Evolutionary conservation across 176 grass and related monocot genomes (phyloP), one percentile per base, ranked within the genome.

Genomic region (Zea luxurians): DNA sequence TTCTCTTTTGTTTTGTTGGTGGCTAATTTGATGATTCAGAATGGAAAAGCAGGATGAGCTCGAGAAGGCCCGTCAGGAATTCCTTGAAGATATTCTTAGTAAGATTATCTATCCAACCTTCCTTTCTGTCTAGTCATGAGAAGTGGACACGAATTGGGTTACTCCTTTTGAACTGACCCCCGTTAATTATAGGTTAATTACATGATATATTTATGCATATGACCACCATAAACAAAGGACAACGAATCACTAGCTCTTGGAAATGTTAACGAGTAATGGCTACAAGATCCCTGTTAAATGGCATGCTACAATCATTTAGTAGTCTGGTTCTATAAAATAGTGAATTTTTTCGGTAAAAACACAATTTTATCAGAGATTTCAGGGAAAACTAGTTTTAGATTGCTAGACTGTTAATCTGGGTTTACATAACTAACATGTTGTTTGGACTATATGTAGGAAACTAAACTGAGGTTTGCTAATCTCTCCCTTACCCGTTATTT

Each of bases 1-100:
- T 67, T 27, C 0, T 27, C 27, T 27, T 27, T 27, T 27, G 27
- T 27, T 27, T 27, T 27, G 27, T 10, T 40, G 75, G 15, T 64
- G 78, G 41, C 50, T 63, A n/a, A 49, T 68, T 74, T 75, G 61
- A 49, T 53, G 18, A 57, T 78, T 53, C 88, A 93, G 85, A 67
- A 68, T 43, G 27, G 74, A 78, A 4, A 68, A 80, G 55, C 71
- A 81, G 46, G 75, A 80, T 2, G 52, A 90, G 54, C 70, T 74
- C 78, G 55, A 58, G 2, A 68, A 86, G 78, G 35, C 41, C 13
- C 66, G 82, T 35, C 80, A 76, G 16, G 42, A 74, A 70, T 47
- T 83, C 10, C 80, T 90, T 71, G 64, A 74, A 13, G 57, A 84
- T 8, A 68, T 68, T n/a, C 36, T 15, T 4, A 18, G 91, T 93